Evolutionary conservation across 805 yeast genomes (phyloP).

Genomic region (Spathaspora gorwiae): DNA sequence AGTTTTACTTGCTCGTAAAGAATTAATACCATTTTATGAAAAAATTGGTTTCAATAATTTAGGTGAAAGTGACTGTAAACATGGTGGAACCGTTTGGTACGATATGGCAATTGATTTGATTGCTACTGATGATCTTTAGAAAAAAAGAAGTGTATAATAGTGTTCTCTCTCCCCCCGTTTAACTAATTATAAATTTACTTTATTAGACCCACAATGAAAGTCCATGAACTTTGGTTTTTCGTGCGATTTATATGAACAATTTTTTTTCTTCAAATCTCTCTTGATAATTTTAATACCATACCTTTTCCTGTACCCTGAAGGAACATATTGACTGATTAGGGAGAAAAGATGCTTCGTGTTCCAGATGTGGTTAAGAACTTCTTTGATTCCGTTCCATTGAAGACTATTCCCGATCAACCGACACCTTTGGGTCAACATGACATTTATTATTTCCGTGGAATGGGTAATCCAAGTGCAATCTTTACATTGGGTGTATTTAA

Average conservation of each 20-base stretch:
- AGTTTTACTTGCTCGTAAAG: slow-evolving; percentile 66
- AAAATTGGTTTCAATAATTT: slow-evolving; percentile 71
- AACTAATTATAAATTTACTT: too few species aligned
- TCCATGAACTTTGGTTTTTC: too few species aligned
- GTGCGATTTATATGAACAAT: too few species aligned
- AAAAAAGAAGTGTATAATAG: not conserved
- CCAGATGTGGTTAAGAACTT: slow-evolving; percentile 43
- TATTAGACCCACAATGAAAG: too few species aligned
- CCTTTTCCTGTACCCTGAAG: too few species aligned
- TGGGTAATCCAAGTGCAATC: slow-evolving; percentile 11
- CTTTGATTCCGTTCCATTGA: slow-evolving; percentile 51
- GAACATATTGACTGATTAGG: too few species aligned
- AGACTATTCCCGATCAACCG: slow-evolving; percentile 28
- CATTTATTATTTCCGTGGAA: slow-evolving; percentile 9
- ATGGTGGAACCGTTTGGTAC: slow-evolving; percentile 59
- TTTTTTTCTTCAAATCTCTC: too few species aligned
- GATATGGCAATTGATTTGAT: slow-evolving; percentile 49
- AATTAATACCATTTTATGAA: slow-evolving; percentile 70
- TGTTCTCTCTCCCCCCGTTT: not conserved
- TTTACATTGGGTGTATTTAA: slow-evolving; percentile 56
- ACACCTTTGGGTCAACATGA: slow-evolving; percentile 16
- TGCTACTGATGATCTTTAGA: slow-evolving; percentile 36
- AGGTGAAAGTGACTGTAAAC: slow-evolving; percentile 59
- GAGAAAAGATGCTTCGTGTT: slow-evolving; percentile 8
- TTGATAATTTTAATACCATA: too few species aligned